Percentiles rank a stretch among this genome's conserved stretches.
These are phyloP conservation scores for Phialophora verrucosa DNA, from an alignment of 2,329 filamentous ascomycete species.

Conservation along the genomic window DNA sequence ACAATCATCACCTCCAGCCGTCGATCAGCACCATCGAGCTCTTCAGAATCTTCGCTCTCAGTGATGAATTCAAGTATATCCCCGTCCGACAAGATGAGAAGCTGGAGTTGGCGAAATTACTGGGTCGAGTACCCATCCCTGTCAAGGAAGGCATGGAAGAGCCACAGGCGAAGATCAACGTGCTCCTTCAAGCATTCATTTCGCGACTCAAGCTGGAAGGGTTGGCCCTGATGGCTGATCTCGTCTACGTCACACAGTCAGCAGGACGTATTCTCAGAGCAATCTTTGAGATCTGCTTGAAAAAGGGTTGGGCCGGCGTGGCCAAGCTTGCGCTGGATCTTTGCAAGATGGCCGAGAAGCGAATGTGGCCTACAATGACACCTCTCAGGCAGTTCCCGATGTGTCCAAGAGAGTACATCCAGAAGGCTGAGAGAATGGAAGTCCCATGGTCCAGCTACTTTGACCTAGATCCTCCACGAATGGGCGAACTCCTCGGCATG, in stretches of 20 bases:
- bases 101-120: constrained; percentile 87
- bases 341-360: constrained; percentile 98
- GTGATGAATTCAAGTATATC: constrained; percentile 98
- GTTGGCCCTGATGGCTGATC: constrained; percentile 93
- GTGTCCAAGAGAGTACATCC: constrained; percentile 82
- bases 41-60: constrained; percentile 94
- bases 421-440: constrained; percentile 93
- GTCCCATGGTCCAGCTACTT: constrained; percentile 94
- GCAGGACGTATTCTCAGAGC: constrained; percentile 94
- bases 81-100: constrained; percentile 98
- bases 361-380: constrained; percentile 99
- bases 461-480: constrained; percentile 91
- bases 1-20: constrained; percentile 93
- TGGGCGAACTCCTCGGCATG: constrained; percentile 92
- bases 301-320: constrained; percentile 93
- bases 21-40: constrained; percentile 92
- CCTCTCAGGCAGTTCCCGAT: constrained; percentile 86
- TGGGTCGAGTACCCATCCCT: constrained; percentile 88
- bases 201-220: constrained; percentile 93
- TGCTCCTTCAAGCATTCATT: constrained; percentile 94
- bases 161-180: constrained; percentile 96
- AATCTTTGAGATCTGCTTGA: constrained; percentile 95
- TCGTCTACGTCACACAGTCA: constrained; percentile 98
- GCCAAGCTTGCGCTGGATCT: constrained; percentile 90
- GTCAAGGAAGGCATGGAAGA: constrained; percentile 98